A percentile compares a stretch with the other conserved stretches of the same genome.
Evolutionary conservation across 495 filamentous ascomycete genomes (phyloP).

Genomic region (Penicillium bovifimosum): DNA sequence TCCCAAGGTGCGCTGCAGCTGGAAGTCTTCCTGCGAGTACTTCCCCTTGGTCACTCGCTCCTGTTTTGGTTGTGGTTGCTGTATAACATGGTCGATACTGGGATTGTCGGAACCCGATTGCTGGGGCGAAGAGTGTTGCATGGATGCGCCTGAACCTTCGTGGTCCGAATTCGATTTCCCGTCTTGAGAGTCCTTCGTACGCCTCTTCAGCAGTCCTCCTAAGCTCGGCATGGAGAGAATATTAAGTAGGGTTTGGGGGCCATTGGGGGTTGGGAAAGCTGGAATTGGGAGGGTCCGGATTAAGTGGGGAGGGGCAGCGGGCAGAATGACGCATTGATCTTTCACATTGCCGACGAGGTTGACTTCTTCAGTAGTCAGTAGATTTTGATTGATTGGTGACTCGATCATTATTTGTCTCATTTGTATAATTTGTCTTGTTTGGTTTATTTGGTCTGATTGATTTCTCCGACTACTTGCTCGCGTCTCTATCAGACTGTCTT

Average conservation of each 20-base stretch:
- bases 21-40: conserved; percentile 86
- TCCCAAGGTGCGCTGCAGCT: conserved; percentile 81
- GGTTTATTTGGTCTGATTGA: background rate
- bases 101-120: conserved; percentile 33
- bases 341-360: background rate
- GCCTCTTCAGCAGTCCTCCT: conserved; percentile 86
- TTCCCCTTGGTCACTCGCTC: conserved; percentile 90
- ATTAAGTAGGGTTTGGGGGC: conserved; percentile 4
- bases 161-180: conserved; percentile 35
- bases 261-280: conserved; percentile 6
- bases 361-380: too few relatives aligned
- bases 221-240: conserved; percentile 42
- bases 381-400: too few relatives aligned
- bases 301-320: conserved; percentile 25
- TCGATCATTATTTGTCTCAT: too few relatives aligned
- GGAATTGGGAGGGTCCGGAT: conserved; percentile 15
- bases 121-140: conserved; percentile 35
- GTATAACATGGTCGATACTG: conserved; percentile 43
- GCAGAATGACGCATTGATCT: conserved; percentile 33
- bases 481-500: background rate
- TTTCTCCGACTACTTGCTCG: background rate
- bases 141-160: conserved; percentile 34
- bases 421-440: background rate
- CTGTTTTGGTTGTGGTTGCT: conserved; percentile 25
- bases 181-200: conserved; percentile 73